Evolutionary conservation across 139 green algal genomes (phyloP), one percentile per base, ranked within the genome.

Genomic region (Deuterostichococcus epilithicus): DNA sequence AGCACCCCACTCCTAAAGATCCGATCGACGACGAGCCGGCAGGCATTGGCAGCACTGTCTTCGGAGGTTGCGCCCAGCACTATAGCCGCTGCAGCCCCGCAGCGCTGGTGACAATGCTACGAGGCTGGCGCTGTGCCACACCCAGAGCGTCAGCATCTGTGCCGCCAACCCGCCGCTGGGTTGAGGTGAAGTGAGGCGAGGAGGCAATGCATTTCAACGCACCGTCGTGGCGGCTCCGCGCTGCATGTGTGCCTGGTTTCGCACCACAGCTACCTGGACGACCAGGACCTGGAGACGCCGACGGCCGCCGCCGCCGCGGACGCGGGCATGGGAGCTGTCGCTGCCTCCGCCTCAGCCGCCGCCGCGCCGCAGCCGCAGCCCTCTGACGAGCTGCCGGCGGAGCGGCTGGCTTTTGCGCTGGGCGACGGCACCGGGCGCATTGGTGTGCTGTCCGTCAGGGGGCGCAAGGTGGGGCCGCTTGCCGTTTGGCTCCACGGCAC

Each of bases 391-490:
- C 26, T 85, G 0, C 80, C 84, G 1, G 85, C 93, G 65, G 89
- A 92, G 76, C 80, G 77, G 28, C 70, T 96, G 52, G 84, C 79
- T 0, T 96, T 96, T 77, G 79, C 86, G 0, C 79, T 96, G 36
- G 63, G 65, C 18, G 90, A 95, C 63, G 85, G 52, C 52, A 63
- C 52, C 52, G 52, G 84, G 4, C 72, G 82, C 4, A 72, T 86
- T 1, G 86, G 86, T 22, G 70, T 91, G 58, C 74, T 91, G 45
- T 42, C 72, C 26, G 82, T 91, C 1, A 76, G 80, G 38, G 83
- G 81, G 25, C 81, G 76, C 74, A 83, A 66, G 83, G 86, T 79
- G 42, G 18, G 25, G 30, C 28, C 34, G 13, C 42, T 52, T n/a
- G n/a, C n/a, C n/a, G n/a, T n/a, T n/a, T n/a, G n/a, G n/a, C n/a